A percentile compares a stretch with the other conserved stretches of the same genome.
Evolutionary conservation across 352 stramenopile genomes (phyloP).

Genomic region (Phytopythium sindhum): DNA sequence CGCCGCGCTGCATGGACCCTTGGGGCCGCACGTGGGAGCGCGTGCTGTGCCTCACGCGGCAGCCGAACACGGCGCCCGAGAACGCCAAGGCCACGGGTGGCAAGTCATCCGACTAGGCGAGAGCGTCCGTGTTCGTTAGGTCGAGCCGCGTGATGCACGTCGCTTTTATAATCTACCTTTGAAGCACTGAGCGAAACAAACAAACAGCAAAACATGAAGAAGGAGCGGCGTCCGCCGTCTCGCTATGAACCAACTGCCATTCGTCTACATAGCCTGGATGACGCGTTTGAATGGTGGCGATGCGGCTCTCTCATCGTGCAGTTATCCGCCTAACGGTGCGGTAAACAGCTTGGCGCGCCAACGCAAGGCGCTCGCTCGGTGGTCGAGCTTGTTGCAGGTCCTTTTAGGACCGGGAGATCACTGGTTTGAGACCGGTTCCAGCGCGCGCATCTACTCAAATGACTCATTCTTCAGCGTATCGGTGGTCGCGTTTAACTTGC

Average conservation of each 20-base stretch:
- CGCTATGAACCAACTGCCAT: not conserved
- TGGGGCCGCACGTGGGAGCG: slow-evolving; percentile 92
- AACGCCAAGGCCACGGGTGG: slow-evolving; percentile 41
- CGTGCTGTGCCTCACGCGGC: slow-evolving; percentile 92
- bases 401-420: too few species aligned
- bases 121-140: not conserved
- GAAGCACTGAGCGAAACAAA: too few species aligned
- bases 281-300: too few species aligned
- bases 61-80: slow-evolving; percentile 89
- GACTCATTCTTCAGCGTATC: too few species aligned
- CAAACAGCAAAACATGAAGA: not conserved
- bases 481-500: too few species aligned
- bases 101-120: slow-evolving; percentile 64
- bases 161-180: slow-evolving; percentile 1
- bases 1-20: slow-evolving; percentile 86
- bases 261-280: not conserved
- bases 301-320: too few species aligned
- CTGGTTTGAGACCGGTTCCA: too few species aligned
- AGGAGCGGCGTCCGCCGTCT: not conserved
- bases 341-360: too few species aligned
- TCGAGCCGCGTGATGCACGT: not conserved
- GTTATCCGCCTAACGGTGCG: too few species aligned
- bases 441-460: too few species aligned
- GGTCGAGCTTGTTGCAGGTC: too few species aligned
- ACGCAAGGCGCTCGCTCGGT: too few species aligned